Evolutionary conservation across 225 moss, liverwort and hornwort species (phyloP), one percentile per base, ranked within the genome.

Genomic region (Pseudoscleropodium purum): DNA sequence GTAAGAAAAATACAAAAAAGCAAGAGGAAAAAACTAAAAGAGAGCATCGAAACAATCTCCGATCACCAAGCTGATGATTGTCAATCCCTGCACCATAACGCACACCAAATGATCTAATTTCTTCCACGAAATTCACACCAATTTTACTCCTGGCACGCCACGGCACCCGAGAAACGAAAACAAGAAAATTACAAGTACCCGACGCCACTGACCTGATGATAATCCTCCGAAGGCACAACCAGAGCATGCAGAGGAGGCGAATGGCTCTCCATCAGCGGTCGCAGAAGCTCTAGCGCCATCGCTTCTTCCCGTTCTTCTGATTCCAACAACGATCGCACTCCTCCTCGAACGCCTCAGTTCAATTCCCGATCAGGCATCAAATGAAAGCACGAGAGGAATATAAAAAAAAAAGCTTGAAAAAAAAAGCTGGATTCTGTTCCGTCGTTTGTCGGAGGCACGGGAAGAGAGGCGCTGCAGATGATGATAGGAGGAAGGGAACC

Each of bases 211-310:
- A 93, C 95, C 95, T 95, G 95, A 69, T 95, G 95, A 73, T 92
- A 93, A 95, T 95, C 95, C 84, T 95, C 95, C 19, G 95, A 95
- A 41, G 95, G 95, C 80, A 95, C 95, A 34, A 95, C 87, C 17
- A 95, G 74, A 20, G 91, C 95, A 47, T 95, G 93, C 49, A 95
- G 91, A 87, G 93, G 93, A 90, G 95, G 95, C 77, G 92, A 95
- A 90, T 95, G 93, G 86, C 91, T 88, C 89, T 93, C 93, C 95
- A 95, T 93, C 33, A 93, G 92, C 83, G 93, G 88, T 62, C 95
- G 92, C 45, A 95, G 90, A 47, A 92, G 90, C 90, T 95, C 95
- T 82, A 95, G 86, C 89, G 90, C 89, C 93, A 93, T 92, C 45
- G 87, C 82, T 64, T 33, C 64, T 91, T n/a, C 79, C 67, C 87